phyloP scores from a whole-genome alignment of 2,329 filamentous ascomycete species.

The Peltaster fructicola region DNA sequence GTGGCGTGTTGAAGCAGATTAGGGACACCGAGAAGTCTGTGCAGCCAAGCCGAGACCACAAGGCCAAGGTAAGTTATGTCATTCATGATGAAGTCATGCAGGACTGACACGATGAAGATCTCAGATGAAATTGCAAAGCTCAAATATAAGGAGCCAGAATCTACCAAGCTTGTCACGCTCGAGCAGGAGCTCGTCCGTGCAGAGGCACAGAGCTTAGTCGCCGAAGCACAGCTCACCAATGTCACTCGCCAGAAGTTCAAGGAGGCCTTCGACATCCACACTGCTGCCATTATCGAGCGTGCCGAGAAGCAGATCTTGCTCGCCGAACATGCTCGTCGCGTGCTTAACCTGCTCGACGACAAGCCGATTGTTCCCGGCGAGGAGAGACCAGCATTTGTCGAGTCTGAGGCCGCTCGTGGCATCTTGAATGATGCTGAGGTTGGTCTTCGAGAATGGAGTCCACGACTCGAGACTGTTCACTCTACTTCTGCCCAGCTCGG shows the following conservation, averaged over 20 bases:
- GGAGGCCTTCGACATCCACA: conserved; percentile 78
- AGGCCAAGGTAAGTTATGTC: conserved; percentile 47
- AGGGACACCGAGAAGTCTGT: conserved; percentile 91
- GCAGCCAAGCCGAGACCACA: conserved; percentile 76
- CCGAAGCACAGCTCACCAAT: conserved; percentile 91
- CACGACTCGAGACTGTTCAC: conserved; percentile 36
- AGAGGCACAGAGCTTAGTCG: conserved; percentile 88
- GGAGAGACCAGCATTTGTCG: conserved; percentile 47
- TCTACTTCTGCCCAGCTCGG: conserved; percentile 32
- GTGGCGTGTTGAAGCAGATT: conserved; percentile 71
- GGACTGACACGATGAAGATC: conserved; percentile 30
- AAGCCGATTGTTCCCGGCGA: conserved; percentile 80
- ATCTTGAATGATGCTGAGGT: conserved; percentile 86
- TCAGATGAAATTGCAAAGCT: conserved; percentile 81
- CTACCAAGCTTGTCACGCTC: conserved; percentile 59
- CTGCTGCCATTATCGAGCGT: conserved; percentile 81
- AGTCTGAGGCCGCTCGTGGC: conserved; percentile 53
- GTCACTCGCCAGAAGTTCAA: conserved; percentile 92
- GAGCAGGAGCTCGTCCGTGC: conserved; percentile 94
- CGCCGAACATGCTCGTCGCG: conserved; percentile 71
- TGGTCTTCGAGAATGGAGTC: conserved; percentile 60
- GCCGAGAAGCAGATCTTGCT: conserved; percentile 94
- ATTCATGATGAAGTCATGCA: neutral
- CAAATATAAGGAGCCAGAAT: conserved; percentile 83
- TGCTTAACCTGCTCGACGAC: conserved; percentile 76